phyloP scores from a whole-genome alignment of 2,329 filamentous ascomycete genomes.

The Triangularia verruculosa region DNA sequence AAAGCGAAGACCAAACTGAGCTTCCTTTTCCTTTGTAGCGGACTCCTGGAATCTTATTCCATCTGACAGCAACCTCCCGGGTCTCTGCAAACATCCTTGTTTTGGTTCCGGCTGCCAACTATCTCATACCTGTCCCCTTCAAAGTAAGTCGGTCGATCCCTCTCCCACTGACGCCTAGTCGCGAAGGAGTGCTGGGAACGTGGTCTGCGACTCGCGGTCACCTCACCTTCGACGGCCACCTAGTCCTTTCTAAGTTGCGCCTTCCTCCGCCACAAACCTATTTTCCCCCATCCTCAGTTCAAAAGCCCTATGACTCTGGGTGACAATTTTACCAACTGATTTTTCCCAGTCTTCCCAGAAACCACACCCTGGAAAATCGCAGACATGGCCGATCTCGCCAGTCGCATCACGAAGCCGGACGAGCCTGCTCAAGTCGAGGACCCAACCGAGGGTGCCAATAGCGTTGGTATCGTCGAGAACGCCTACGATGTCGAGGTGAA shows the following conservation, averaged over 20 bases:
- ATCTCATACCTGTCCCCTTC: not conserved
- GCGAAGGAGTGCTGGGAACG: not conserved
- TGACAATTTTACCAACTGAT: not conserved
- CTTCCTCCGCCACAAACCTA: not conserved
- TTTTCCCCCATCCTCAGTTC: not conserved
- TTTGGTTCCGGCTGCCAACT: not conserved
- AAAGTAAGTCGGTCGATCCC: not conserved
- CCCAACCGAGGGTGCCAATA: slow-evolving; percentile 31
- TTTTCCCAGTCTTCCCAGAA: not conserved
- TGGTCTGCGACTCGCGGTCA: not conserved
- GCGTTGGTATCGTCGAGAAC: slow-evolving; percentile 59
- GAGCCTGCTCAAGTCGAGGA: slow-evolving; percentile 30
- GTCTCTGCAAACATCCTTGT: not conserved
- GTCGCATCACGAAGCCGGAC: slow-evolving; percentile 48
- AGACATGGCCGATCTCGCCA: slow-evolving; percentile 49
- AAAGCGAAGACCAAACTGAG: not conserved
- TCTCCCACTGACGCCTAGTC: not conserved
- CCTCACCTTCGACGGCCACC: not conserved
- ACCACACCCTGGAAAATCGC: not conserved
- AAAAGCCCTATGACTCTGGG: not conserved
- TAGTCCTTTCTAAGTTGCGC: not conserved
- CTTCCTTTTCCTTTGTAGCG: slow-evolving; percentile 8
- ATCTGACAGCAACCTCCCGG: not conserved
- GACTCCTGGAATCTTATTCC: not conserved
- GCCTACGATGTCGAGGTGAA: slow-evolving; percentile 90